Base-by-base conservation (phyloP, 352 stramenopile species). In the Phytophthora sp. region DNA sequence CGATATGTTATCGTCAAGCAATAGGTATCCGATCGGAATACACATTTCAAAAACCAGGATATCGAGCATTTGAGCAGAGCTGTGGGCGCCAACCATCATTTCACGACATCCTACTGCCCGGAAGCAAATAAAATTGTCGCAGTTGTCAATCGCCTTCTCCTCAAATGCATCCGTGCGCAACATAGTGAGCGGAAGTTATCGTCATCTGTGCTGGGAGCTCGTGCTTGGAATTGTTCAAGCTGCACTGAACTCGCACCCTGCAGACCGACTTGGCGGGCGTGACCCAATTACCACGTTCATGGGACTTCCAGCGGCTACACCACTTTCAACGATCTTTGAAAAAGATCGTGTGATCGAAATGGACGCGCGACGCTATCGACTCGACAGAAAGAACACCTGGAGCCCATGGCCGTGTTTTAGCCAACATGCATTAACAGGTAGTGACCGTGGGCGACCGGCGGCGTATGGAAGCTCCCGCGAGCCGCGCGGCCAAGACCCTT, bases 141-240 rank as follows among this genome's bases (percentile, higher is more conserved):
- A 51, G 44, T 52, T 4, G 44, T 38, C 4, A 52, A 52, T 24
- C 24, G 26, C 2, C 44, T 52, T 0, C 44, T 52, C 7, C 16
- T 52, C 5, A 38, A 52, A 7, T 52, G 44, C 15, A 21, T 51
- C 9, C 21, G 44, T 7, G 44, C 24, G 5, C 0, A 36, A 5
- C 24, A 36, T 2, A 52, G 44, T 16, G 44, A 52, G 15, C 44
- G 44, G 24, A 13, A 6, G 0, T 18, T 59, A 3, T 4, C 52
- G 4, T 41, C 29, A 2, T 23, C 27, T 0, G 46, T 46, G 20
- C n/a, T 62, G 41, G 54, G 15, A 24, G 18, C 0, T 1, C 0
- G 15, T 62, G 1, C 2, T 62, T 1, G 39, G 39, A 4, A 8
- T 61, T 3, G 53, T 61, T 6, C 53, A 62, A 36, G 23, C 41